phyloP scores from a whole-genome alignment of 106 monocot species.

The Acorus calamus region DNA sequence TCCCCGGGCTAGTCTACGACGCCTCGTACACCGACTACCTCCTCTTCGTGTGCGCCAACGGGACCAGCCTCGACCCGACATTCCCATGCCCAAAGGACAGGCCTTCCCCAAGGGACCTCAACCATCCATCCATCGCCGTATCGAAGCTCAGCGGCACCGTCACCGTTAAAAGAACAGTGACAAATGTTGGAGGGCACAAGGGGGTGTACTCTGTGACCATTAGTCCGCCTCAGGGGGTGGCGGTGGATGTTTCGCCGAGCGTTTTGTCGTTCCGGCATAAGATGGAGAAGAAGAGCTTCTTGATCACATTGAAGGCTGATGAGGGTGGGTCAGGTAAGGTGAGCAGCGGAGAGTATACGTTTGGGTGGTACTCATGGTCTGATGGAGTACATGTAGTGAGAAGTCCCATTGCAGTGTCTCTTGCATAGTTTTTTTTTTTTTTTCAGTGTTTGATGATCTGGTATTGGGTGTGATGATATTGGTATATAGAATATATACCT shows the following conservation, averaged over 20 bases:
- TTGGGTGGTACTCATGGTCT: constrained; percentile 53
- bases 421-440: constrained; percentile 11
- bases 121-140: constrained; percentile 63
- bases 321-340: not conserved
- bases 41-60: constrained; percentile 56
- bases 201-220: constrained; percentile 33
- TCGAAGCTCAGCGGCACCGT: constrained; percentile 25
- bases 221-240: constrained; percentile 31
- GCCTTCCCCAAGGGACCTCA: constrained; percentile 37
- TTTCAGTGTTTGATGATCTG: not conserved
- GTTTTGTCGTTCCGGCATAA: constrained; percentile 19
- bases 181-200: constrained; percentile 41
- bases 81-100: constrained; percentile 41
- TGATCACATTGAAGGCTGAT: constrained; percentile 11
- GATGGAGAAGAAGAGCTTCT: constrained; percentile 54
- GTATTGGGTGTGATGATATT: too few relatives aligned
- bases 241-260: constrained; percentile 32
- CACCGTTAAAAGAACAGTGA: constrained; percentile 40
- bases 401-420: constrained; percentile 59
- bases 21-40: constrained; percentile 61
- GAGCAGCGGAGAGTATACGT: constrained; percentile 10
- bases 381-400: constrained; percentile 57
- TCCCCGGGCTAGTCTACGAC: constrained; percentile 75
- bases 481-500: too few relatives aligned
- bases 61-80: constrained; percentile 33